Base-by-base conservation (phyloP, 352 stramenopile genomes). In the Halophytophthora batemanensis region DNA sequence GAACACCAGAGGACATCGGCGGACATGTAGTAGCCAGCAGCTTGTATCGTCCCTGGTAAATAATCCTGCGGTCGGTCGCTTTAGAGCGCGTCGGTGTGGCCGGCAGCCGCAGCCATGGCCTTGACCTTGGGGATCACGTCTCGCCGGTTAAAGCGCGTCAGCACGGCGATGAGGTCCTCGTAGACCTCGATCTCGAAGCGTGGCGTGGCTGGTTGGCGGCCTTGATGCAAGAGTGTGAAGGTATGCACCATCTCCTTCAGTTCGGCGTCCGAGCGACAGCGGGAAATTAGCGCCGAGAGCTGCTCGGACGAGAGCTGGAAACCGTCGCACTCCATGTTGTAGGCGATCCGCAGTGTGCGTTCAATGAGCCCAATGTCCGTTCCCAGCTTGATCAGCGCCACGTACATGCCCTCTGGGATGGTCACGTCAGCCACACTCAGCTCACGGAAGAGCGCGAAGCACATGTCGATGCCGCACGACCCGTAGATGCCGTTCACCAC, bases 281-380 rank as follows among this genome's bases (percentile, higher is more conserved):
- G 67, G 18, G 55, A 46, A 40, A 86, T 70, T 22, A 92, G 59
- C 35, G 55, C 64, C 29, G 73, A 66, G 50, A 90, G 52, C 46
- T 88, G 74, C 12, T 59, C 49, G 0, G 71, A 70, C 13, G 66
- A 74, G 17, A 92, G 50, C 18, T 56, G 46, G 35, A 82, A 77
- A 23, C 82, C 82, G 42, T 92, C 82, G 53, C 82, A 92, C 47
- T 92, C 82, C 82, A 92, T 92, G 47, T 92, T 86, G 64, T 86
- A 89, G 13, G 82, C 82, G 17, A 92, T 40, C 45, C 87, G 71
- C 41, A 92, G 61, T 13, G 82, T 87, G 29, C 80, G 75, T 52
- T 86, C 69, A 18, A 89, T 64, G 38, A 91, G 66, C 12, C 78
- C 78, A 29, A 67, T 66, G 11, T 61, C 58, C 8, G 71, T 88